Evolutionary conservation across 306 rosid genomes (phyloP).

Genomic region (Cucumis melo): DNA sequence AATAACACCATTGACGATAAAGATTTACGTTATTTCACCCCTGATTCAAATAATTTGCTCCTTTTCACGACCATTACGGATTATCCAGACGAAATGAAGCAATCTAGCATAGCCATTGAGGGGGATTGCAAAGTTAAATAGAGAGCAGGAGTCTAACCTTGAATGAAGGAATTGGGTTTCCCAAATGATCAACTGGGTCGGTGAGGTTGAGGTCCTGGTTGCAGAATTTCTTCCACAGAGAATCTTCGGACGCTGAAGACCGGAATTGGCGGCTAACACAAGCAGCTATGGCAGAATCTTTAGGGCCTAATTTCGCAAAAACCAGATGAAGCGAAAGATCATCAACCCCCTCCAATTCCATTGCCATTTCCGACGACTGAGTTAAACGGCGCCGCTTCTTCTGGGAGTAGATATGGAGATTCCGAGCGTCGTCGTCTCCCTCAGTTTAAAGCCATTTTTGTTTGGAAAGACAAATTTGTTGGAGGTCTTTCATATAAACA

Average conservation of each 20-base stretch:
- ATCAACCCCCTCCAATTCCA: constrained; percentile 56
- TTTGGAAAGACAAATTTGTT: no score
- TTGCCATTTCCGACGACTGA: background rate
- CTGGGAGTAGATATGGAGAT: background rate
- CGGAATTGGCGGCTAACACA: constrained; percentile 43
- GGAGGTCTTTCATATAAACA: no score
- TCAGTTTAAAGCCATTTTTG: background rate
- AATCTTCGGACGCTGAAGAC: constrained; percentile 47
- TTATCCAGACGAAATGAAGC: background rate
- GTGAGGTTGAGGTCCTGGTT: constrained; percentile 36
- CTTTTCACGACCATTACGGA: background rate
- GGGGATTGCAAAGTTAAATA: background rate
- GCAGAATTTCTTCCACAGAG: constrained; percentile 57
- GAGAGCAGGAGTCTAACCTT: constrained; percentile 25
- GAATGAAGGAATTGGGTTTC: constrained; percentile 51
- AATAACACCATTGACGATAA: background rate
- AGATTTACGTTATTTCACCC: background rate
- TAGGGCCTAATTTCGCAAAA: constrained; percentile 34
- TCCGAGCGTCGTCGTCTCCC: background rate
- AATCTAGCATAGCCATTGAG: background rate
- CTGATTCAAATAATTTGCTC: background rate
- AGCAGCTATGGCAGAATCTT: constrained; percentile 39
- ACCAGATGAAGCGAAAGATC: constrained; percentile 47
- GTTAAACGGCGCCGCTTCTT: background rate
- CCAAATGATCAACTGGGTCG: constrained; percentile 39